These are phyloP conservation scores for Nyctanthes arbortristis DNA, from an alignment of 257 asterid genomes.

Conservation along the genomic window DNA sequence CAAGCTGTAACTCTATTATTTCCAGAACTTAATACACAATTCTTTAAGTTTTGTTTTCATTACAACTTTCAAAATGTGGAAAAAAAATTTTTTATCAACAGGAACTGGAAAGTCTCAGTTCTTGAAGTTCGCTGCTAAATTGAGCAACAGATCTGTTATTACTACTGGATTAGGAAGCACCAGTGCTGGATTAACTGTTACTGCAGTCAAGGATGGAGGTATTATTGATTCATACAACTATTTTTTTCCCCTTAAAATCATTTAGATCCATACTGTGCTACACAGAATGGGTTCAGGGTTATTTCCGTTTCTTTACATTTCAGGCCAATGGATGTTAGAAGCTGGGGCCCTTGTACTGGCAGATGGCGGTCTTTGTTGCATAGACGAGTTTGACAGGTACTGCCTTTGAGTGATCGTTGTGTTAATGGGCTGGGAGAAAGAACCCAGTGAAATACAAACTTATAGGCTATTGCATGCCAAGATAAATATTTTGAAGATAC, in stretches of 20 bases:
- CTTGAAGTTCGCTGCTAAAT: slow-evolving; percentile 91
- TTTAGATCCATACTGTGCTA: not conserved
- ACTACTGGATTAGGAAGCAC: slow-evolving; percentile 99
- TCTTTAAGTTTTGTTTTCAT: not conserved
- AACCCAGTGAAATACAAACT: not conserved
- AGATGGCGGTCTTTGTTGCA: slow-evolving; percentile 99
- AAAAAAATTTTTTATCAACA: slow-evolving; percentile 30
- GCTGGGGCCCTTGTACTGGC: slow-evolving; percentile 99
- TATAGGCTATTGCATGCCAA: not conserved
- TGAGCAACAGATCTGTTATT: slow-evolving; percentile 93
- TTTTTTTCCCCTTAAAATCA: slow-evolving; percentile 16
- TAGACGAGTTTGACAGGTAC: slow-evolving; percentile 98
- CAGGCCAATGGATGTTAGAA: slow-evolving; percentile 99
- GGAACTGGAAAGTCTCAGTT: slow-evolving; percentile 99
- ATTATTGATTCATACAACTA: slow-evolving; percentile 20
- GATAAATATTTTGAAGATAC: not conserved
- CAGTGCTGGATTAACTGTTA: slow-evolving; percentile 97
- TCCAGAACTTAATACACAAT: slow-evolving; percentile 4
- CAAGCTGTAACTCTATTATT: slow-evolving; percentile 9
- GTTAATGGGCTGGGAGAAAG: slow-evolving; percentile 12
- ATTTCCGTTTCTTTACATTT: slow-evolving; percentile 12
- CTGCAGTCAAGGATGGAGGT: slow-evolving; percentile 99
- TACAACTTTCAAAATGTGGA: slow-evolving; percentile 17
- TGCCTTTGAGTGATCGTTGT: slow-evolving; percentile 3
- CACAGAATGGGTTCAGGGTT: not conserved